Evolutionary conservation across 495 filamentous ascomycete species (phyloP), one percentile per base, ranked within the genome.

Genomic region (Sordaria brevicollis): DNA sequence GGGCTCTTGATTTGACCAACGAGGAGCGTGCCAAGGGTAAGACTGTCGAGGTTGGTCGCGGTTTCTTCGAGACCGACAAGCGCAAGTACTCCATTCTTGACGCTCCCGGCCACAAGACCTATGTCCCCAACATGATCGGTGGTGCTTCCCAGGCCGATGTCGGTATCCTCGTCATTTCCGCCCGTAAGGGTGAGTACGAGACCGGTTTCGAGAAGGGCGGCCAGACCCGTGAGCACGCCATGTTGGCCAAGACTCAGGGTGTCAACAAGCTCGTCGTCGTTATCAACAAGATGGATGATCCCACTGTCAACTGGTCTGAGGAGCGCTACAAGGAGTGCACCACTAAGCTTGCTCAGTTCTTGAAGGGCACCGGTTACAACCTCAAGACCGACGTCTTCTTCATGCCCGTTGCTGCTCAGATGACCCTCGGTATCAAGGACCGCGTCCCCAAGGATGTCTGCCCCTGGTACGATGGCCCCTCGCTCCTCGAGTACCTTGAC

Each of bases 161-260:
- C 33, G 95, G 95, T 76, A 91, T 97, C 67, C 86, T 99, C 31
- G 95, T 99, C 76, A 98, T 99, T 78, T 94, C 91, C 70, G 93
- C 95, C 1, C 92, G 95, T 69, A 99, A 97, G 84, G 95, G 95
- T 79, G 96, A 99, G 81, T 99, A 99, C 77, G 95, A 99, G 82
- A 98, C 95, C 39, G 95, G 95, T n/a, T 99, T 99, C 79, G 95
- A 98, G 78, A 97, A 96, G 82, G 95, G 95, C 67, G 95, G 96
- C 17, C 95, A 99, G 79, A 99, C 96, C 54, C 86, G 95, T 76
- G 95, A 99, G 83, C 95, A 99, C 79, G 95, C 95, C 62, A 90
- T 99, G 77, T 84, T 99, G 67, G 95, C 95, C 66, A 96, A 97
- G 80, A 99, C 96, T n/a, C 93, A 96, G 76, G 94, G 95, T 76